Evolutionary conservation across 441 rosid genomes (phyloP).

Genomic region (Aquilaria agallochum): DNA sequence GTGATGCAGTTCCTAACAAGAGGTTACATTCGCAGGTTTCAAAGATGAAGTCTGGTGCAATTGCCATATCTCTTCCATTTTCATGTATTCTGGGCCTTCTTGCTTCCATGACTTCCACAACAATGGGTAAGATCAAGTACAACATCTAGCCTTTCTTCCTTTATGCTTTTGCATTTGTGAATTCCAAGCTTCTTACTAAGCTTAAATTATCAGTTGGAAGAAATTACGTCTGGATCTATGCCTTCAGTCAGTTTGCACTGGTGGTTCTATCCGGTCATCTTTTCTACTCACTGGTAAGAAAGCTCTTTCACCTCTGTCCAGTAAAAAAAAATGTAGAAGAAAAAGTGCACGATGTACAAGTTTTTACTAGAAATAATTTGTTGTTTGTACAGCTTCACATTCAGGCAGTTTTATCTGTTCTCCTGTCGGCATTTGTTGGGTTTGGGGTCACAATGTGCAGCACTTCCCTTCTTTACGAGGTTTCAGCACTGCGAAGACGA

Average conservation of each 20-base stretch:
- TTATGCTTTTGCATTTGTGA: background rate
- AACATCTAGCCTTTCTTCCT: background rate
- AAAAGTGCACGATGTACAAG: background rate
- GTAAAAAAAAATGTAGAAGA: background rate
- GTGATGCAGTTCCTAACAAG: slow-evolving; percentile 6
- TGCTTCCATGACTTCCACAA: slow-evolving; percentile 89
- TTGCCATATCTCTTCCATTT: slow-evolving; percentile 93
- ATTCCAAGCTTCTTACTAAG: slow-evolving; percentile 1
- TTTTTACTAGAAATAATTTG: slow-evolving; percentile 7
- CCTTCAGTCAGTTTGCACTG: slow-evolving; percentile 58
- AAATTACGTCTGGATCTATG: slow-evolving; percentile 73
- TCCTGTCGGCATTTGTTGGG: slow-evolving; percentile 72
- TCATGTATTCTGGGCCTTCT: slow-evolving; percentile 88
- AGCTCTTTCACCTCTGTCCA: background rate
- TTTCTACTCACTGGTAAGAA: slow-evolving; percentile 67
- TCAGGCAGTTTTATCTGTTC: slow-evolving; percentile 63
- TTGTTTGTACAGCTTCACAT: slow-evolving; percentile 53
- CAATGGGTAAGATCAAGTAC: slow-evolving; percentile 64
- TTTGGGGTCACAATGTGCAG: slow-evolving; percentile 76
- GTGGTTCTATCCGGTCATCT: slow-evolving; percentile 80
- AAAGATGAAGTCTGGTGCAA: slow-evolving; percentile 83
- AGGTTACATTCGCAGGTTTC: slow-evolving; percentile 38
- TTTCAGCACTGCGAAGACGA: slow-evolving; percentile 36
- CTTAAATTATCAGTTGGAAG: slow-evolving; percentile 45
- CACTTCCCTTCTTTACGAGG: slow-evolving; percentile 46